Evolutionary conservation across 2,329 filamentous ascomycete genomes (phyloP).

Genomic region (Diaporthe amygdali): DNA sequence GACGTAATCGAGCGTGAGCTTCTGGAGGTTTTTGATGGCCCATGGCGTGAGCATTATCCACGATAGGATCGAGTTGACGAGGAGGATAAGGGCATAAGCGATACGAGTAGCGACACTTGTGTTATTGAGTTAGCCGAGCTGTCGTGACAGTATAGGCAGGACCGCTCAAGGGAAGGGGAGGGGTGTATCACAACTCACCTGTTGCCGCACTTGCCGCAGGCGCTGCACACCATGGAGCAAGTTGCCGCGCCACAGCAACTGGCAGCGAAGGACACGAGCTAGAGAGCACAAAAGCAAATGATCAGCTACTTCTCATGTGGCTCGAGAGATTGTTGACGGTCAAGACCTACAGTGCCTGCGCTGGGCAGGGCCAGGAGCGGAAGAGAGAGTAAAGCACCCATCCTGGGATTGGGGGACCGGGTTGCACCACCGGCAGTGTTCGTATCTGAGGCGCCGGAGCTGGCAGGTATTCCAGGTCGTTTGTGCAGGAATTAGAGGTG

Average conservation of each 20-base stretch:
- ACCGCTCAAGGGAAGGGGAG: neutral
- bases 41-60: slow-evolving; percentile 99
- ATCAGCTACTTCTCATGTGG: neutral
- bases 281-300: slow-evolving; percentile 25
- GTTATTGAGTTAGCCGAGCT: slow-evolving; percentile 24
- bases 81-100: slow-evolving; percentile 88
- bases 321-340: neutral
- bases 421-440: neutral
- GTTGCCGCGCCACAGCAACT: slow-evolving; percentile 97
- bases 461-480: neutral
- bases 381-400: slow-evolving; percentile 91
- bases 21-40: slow-evolving; percentile 94
- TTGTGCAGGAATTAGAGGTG: neutral
- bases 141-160: slow-evolving; percentile 13
- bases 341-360: slow-evolving; percentile 73
- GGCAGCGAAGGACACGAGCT: slow-evolving; percentile 79
- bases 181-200: slow-evolving; percentile 58
- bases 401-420: slow-evolving; percentile 44
- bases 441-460: neutral
- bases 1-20: slow-evolving; percentile 93
- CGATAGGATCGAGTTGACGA: slow-evolving; percentile 94
- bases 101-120: slow-evolving; percentile 92
- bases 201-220: slow-evolving; percentile 96
- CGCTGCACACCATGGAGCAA: slow-evolving; percentile 93
- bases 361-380: slow-evolving; percentile 89